These are phyloP conservation scores for Shiraia bambusicola DNA, from an alignment of 2,329 filamentous ascomycete genomes.

Conservation along the genomic window DNA sequence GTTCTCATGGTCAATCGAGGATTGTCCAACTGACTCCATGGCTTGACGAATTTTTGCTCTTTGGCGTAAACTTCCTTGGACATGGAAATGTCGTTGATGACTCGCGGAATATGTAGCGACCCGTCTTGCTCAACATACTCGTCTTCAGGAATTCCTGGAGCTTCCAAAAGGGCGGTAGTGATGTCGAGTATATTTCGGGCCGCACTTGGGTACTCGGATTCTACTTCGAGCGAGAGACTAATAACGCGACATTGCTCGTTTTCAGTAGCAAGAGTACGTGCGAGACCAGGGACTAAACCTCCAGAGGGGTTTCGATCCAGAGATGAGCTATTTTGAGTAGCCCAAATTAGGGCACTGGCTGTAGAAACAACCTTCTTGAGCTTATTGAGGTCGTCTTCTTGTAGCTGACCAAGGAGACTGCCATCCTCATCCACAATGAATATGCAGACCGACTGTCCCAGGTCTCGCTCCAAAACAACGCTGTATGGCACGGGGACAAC, in stretches of 20 bases:
- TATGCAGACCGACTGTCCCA: constrained; percentile 6
- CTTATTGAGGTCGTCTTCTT: constrained; percentile 6
- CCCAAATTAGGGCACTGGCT: constrained; percentile 7
- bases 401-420: constrained; percentile 6
- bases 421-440: constrained; percentile 10
- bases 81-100: constrained; percentile 9
- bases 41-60: constrained; percentile 15
- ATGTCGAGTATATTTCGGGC: constrained; percentile 5
- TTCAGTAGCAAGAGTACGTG: constrained; percentile 14
- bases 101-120: constrained; percentile 7
- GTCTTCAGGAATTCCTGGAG: constrained; percentile 9
- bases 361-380: constrained; percentile 6
- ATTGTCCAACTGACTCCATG: constrained; percentile 11
- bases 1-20: constrained; percentile 12
- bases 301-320: constrained; percentile 4
- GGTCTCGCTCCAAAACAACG: neutral
- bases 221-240: constrained; percentile 6
- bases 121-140: constrained; percentile 14
- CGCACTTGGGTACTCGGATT: neutral
- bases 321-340: neutral
- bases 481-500: constrained; percentile 5
- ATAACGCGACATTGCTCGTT: constrained; percentile 10
- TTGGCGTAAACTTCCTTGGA: constrained; percentile 1
- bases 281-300: constrained; percentile 11
- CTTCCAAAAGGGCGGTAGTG: neutral